Evolutionary conservation across 1,284 basidiomycete genomes (phyloP), one percentile per base, ranked within the genome.

Genomic region (Ustilago crameri): DNA sequence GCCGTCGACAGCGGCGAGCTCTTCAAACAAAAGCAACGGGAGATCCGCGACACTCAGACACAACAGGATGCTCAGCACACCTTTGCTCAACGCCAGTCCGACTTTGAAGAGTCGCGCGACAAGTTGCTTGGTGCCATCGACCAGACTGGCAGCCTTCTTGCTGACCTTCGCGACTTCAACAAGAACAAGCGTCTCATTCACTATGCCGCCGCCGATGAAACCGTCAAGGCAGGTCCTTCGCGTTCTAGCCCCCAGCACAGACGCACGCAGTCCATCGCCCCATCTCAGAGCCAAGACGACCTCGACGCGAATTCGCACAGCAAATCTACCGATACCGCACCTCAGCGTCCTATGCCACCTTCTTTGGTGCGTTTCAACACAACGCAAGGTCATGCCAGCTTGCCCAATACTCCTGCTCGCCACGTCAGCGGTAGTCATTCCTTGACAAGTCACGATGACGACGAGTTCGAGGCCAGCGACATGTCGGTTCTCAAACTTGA

Each of bases 131-230:
- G 49, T 35, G 92, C 91, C 22, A 88, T 95, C 71, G 89, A 91
- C 75, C 86, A 88, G 0, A 90, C 92, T 30, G 88, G 88, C 77
- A 82, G 85, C 18, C 87, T 97, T 46, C 86, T 96, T 37, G 85
- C 84, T 52, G 90, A 91, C 74, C 85, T 97, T 30, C 89, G 89
- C 63, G 86, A 87, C 65, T 95, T 95, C 86, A 96, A 92, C 86
- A 90, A 90, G 84, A 87, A 90, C 46, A 87, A 91, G 71, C 95
- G 93, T 91, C 87, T 92, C 37, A 88, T 96, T 27, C 87, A 92
- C 58, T 97, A 97, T 83, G 93, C 93, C 46, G 27, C 67, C 1
- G 51, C 69, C 9, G 58, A 61, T 26, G 51, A 50, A 3, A 27
- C 32, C 14, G 18, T 49, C 17, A 51, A 51, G 18, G 22, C 54